These are phyloP conservation scores for Aspergillus sp. DNA, from an alignment of 2,329 filamentous ascomycete genomes.

Conservation along the genomic window DNA sequence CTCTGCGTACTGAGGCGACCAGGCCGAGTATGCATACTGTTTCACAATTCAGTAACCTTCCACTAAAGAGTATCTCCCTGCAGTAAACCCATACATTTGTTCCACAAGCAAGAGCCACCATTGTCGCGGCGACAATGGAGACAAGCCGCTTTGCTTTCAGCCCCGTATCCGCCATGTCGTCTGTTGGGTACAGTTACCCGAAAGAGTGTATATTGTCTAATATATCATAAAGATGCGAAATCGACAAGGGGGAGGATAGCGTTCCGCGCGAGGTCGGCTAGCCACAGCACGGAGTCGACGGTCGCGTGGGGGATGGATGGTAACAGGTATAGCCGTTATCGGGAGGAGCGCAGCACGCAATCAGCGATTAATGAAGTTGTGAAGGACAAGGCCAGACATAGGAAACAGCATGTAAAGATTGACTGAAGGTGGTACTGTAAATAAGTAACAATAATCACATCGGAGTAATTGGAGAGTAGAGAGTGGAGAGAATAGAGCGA, in stretches of 20 bases:
- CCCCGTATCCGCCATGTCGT: constrained; percentile 28
- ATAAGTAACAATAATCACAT: background rate
- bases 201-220: background rate
- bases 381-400: background rate
- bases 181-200: constrained; percentile 4
- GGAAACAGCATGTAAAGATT: background rate
- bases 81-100: constrained; percentile 67
- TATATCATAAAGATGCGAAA: background rate
- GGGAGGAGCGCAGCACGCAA: constrained; percentile 4
- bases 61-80: background rate
- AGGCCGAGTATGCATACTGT: constrained; percentile 97
- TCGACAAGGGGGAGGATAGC: background rate
- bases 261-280: background rate
- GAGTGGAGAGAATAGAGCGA: background rate
- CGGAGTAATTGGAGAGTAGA: background rate
- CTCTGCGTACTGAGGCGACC: constrained; percentile 93
- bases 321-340: background rate
- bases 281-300: background rate
- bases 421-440: background rate
- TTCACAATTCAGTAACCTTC: constrained; percentile 20
- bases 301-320: background rate
- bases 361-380: background rate
- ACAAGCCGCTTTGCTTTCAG: constrained; percentile 63
- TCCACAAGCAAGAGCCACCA: constrained; percentile 84
- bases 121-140: constrained; percentile 80